Conservation (phyloP, 1,284 basidiomycete genomes). For the Leccinum fallax region DNA sequence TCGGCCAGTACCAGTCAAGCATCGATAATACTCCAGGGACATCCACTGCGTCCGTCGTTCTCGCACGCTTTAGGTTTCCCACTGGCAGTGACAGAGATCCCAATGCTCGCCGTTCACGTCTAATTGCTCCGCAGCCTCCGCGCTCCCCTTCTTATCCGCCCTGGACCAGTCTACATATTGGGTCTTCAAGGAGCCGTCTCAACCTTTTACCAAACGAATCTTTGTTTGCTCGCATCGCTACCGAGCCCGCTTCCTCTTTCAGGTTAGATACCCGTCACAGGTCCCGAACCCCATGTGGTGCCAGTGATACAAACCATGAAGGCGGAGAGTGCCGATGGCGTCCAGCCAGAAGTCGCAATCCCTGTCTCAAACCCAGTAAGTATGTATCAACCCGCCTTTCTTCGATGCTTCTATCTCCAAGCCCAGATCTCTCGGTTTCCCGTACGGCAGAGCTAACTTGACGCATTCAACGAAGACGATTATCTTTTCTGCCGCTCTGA, state of each 20-base stretch:
- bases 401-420: neutral
- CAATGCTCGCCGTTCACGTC: neutral
- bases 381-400: neutral
- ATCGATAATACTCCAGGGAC: conserved; percentile 5
- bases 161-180: neutral
- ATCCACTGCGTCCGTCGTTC: conserved; percentile 3
- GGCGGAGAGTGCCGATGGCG: neutral
- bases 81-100: neutral
- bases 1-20: neutral
- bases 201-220: neutral
- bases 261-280: neutral
- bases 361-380: neutral
- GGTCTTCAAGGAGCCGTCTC: neutral
- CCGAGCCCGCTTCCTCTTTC: neutral
- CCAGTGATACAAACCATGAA: neutral
- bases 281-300: neutral
- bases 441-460: neutral
- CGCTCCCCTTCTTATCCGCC: neutral
- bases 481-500: neutral
- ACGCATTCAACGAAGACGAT: neutral
- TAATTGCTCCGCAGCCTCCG: neutral
- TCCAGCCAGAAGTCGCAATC: neutral
- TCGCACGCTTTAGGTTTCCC: conserved; percentile 1
- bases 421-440: neutral
- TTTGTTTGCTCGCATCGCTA: neutral